These are phyloP conservation scores for Malassezia yamatoensis DNA, from an alignment of 1,284 basidiomycete genomes.

Conservation along the genomic window DNA sequence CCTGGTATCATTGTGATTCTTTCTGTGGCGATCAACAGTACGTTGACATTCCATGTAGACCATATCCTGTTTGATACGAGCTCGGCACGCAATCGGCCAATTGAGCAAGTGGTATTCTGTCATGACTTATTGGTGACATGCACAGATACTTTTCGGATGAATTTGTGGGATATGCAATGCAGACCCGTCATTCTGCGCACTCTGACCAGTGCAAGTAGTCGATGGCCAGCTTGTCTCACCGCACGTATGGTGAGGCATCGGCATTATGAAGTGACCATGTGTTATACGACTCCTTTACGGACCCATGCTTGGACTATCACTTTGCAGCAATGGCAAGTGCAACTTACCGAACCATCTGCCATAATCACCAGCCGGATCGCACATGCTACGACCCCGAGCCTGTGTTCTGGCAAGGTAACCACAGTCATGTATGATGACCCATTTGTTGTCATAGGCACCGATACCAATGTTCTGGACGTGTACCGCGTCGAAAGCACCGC, in stretches of 20 bases:
- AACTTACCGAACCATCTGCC: constrained; percentile 20
- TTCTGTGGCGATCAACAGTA: constrained; percentile 12
- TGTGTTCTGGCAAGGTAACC: not conserved
- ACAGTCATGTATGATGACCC: constrained; percentile 37
- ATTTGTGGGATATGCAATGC: constrained; percentile 19
- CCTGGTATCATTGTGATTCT: constrained; percentile 40
- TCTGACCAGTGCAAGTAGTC: constrained; percentile 21
- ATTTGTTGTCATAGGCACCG: constrained; percentile 34
- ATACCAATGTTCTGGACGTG: constrained; percentile 41
- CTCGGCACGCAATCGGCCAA: not conserved
- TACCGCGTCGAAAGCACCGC: constrained; percentile 25
- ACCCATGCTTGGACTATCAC: constrained; percentile 39
- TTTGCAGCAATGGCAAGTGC: constrained; percentile 34
- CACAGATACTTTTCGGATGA: constrained; percentile 30
- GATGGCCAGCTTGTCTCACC: constrained; percentile 26
- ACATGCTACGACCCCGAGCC: not conserved
- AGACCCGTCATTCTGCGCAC: constrained; percentile 10
- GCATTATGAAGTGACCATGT: constrained; percentile 29
- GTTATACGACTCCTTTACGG: constrained; percentile 40
- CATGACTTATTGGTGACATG: constrained; percentile 35
- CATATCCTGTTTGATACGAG: not conserved
- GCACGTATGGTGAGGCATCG: constrained; percentile 17
- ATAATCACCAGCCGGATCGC: constrained; percentile 15
- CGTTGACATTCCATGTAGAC: constrained; percentile 13
- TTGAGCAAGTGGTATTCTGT: constrained; percentile 27